Conservation (phyloP, 495 filamentous ascomycete species). For the Penicillium robsamsonii region DNA sequence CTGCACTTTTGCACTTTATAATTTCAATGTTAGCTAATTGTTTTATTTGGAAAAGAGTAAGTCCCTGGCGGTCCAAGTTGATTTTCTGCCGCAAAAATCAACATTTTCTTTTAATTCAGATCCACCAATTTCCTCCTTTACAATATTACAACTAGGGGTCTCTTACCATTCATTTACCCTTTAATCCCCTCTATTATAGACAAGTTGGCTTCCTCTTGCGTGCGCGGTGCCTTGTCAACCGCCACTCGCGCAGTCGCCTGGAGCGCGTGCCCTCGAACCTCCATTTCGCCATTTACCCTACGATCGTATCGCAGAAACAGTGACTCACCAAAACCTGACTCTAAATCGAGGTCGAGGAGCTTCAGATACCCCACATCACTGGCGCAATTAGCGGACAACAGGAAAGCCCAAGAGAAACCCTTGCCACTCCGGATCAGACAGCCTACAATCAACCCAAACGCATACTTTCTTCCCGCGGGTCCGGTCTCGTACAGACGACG, state of each 20-base stretch:
- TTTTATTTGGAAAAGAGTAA: background rate
- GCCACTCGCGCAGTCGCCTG: conserved; percentile 29
- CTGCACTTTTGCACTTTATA: background rate
- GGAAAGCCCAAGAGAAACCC: background rate
- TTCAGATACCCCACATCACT: background rate
- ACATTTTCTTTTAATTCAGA: background rate
- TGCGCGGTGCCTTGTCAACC: conserved; percentile 33
- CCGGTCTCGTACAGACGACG: background rate
- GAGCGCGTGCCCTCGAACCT: conserved; percentile 14
- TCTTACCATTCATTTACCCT: conserved; percentile 4
- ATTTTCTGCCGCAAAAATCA: conserved; percentile 5
- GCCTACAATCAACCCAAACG: conserved; percentile 4
- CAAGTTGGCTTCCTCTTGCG: conserved; percentile 45
- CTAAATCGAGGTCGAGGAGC: background rate
- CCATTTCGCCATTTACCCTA: conserved; percentile 10
- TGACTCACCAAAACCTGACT: background rate
- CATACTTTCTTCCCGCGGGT: conserved; percentile 15
- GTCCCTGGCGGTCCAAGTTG: background rate
- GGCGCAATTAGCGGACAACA: background rate
- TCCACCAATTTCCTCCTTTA: conserved; percentile 3
- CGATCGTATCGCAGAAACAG: conserved; percentile 14
- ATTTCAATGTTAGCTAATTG: background rate
- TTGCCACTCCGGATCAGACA: conserved; percentile 4
- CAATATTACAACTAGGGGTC: background rate
- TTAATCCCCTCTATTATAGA: conserved; percentile 17